phyloP scores from a whole-genome alignment of 106 monocot species.

The Posidonia australis region DNA sequence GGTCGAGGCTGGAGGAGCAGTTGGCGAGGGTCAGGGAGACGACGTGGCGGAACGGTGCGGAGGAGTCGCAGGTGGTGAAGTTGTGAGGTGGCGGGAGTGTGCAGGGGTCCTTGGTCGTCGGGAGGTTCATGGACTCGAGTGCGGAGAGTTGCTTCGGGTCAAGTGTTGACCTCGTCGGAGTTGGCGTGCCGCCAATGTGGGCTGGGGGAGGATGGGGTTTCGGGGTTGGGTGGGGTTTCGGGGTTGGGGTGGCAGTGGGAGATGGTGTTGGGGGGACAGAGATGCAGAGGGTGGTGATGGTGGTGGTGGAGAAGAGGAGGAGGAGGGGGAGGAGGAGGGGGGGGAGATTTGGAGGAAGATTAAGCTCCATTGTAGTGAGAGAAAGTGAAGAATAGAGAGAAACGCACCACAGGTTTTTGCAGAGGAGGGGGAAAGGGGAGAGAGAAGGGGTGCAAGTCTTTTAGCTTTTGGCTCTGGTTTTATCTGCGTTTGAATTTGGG shows the following conservation, averaged over 20 bases:
- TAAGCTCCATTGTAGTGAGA: background rate
- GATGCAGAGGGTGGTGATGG: background rate
- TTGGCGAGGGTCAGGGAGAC: slow-evolving; percentile 34
- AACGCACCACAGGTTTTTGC: too few species aligned
- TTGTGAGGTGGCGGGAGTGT: slow-evolving; percentile 34
- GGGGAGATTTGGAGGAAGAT: background rate
- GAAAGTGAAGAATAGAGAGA: background rate
- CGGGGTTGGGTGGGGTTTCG: background rate
- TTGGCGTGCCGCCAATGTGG: background rate
- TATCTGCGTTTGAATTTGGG: too few species aligned
- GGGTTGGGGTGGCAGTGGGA: slow-evolving; percentile 3
- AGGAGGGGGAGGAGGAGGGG: background rate
- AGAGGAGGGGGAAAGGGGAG: too few species aligned
- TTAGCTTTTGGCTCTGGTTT: too few species aligned
- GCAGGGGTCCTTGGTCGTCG: slow-evolving; percentile 42
- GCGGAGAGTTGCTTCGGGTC: slow-evolving; percentile 59
- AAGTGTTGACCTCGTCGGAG: slow-evolving; percentile 12
- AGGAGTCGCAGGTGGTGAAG: slow-evolving; percentile 50
- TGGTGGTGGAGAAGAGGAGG: background rate
- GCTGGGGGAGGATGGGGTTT: background rate
- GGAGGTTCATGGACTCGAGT: slow-evolving; percentile 38
- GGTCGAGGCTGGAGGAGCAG: slow-evolving; percentile 56
- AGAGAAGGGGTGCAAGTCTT: too few species aligned
- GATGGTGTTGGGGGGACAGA: slow-evolving; percentile 3
- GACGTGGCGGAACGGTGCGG: slow-evolving; percentile 52